phyloP scores from a whole-genome alignment of 768 basidiomycete genomes.

The Lactifluus pinguis region DNA sequence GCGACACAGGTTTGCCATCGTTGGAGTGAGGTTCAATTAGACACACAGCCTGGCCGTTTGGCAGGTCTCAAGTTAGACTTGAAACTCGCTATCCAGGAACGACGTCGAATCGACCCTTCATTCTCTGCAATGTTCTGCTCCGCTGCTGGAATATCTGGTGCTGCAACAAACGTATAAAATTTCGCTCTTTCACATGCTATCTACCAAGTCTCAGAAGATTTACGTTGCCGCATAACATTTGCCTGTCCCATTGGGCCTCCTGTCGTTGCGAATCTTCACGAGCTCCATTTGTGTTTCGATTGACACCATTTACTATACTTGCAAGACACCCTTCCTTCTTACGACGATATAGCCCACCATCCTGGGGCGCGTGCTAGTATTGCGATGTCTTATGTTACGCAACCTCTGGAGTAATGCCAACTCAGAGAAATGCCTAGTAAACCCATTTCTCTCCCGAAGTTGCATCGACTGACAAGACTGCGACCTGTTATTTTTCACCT shows the following conservation, averaged over 20 bases:
- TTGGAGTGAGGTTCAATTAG: constrained; percentile 6
- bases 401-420: not conserved
- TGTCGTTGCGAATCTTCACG: not conserved
- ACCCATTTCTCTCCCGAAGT: not conserved
- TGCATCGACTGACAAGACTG: not conserved
- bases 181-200: not conserved
- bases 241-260: not conserved
- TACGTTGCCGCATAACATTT: not conserved
- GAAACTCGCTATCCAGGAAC: not conserved
- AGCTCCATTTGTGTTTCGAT: not conserved
- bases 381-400: not conserved
- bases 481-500: not conserved
- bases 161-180: not conserved
- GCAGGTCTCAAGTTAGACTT: not conserved
- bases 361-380: not conserved
- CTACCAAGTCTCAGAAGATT: constrained; percentile 1
- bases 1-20: constrained; percentile 1
- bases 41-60: not conserved
- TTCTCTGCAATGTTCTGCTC: not conserved
- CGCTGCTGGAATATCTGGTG: not conserved
- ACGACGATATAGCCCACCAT: not conserved
- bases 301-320: not conserved
- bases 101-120: not conserved
- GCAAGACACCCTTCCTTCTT: not conserved
- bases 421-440: not conserved